These are phyloP conservation scores for Pseudozyma thailandica DNA, from an alignment of 1,284 basidiomycete genomes.

Conservation along the genomic window DNA sequence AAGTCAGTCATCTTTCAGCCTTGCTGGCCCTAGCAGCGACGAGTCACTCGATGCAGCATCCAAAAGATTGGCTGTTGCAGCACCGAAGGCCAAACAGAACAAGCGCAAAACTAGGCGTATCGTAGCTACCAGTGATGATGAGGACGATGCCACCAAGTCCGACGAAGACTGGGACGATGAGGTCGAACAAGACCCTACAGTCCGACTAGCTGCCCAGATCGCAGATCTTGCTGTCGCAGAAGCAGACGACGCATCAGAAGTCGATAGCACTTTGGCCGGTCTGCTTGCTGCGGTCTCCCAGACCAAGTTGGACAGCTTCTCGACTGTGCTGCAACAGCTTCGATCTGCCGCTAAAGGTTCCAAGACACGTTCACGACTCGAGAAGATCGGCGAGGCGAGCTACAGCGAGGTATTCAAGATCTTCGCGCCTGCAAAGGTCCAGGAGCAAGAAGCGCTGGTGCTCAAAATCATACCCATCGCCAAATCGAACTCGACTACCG, in stretches of 20 bases:
- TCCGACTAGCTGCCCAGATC: slow-evolving; percentile 18
- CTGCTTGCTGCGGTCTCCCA: slow-evolving; percentile 37
- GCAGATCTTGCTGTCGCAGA: slow-evolving; percentile 15
- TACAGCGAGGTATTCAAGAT: slow-evolving; percentile 92
- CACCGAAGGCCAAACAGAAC: slow-evolving; percentile 21
- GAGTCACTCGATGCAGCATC: not conserved
- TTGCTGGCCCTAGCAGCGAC: slow-evolving; percentile 12
- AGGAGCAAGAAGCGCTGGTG: slow-evolving; percentile 22
- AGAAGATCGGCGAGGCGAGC: slow-evolving; percentile 93
- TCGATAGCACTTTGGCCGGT: slow-evolving; percentile 1
- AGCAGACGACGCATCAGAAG: not conserved
- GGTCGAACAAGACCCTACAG: slow-evolving; percentile 19
- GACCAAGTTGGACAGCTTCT: slow-evolving; percentile 17
- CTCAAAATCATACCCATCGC: slow-evolving; percentile 79
- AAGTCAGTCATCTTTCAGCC: slow-evolving; percentile 23
- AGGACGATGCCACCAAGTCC: slow-evolving; percentile 8
- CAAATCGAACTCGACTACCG: slow-evolving; percentile 47
- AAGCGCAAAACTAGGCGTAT: slow-evolving; percentile 20
- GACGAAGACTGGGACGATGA: slow-evolving; percentile 25
- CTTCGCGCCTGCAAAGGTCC: not conserved
- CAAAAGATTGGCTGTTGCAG: not conserved
- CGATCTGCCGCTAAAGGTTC: not conserved
- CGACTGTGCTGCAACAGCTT: slow-evolving; percentile 12
- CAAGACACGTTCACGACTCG: slow-evolving; percentile 18
- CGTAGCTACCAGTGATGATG: slow-evolving; percentile 24